A percentile compares a stretch with the other conserved stretches of the same genome.
phyloP scores from a whole-genome alignment of 2,329 filamentous ascomycete species.

The Bipolaris sorokiniana region DNA sequence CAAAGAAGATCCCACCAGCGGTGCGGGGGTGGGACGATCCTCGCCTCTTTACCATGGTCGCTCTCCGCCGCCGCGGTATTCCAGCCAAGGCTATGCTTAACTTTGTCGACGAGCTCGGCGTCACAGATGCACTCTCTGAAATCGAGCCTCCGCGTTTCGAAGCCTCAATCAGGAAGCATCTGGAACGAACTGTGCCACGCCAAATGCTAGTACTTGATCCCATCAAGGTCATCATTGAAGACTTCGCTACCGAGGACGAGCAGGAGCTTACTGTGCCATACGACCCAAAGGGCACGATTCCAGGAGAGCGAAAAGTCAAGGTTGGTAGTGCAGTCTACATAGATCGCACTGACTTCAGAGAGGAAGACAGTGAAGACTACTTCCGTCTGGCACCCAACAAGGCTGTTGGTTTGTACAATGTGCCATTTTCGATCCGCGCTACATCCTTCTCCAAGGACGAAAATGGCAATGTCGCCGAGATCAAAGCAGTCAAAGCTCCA shows the following conservation, averaged over 20 bases:
- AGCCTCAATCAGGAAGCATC: conserved; percentile 80
- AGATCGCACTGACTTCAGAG: conserved; percentile 78
- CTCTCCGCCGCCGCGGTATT: conserved; percentile 80
- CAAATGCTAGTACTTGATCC: conserved; percentile 91
- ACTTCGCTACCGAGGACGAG: conserved; percentile 71
- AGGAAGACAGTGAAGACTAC: conserved; percentile 73
- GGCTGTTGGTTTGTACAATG: conserved; percentile 74
- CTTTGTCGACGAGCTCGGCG: conserved; percentile 89
- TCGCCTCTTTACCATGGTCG: conserved; percentile 84
- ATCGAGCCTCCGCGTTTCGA: conserved; percentile 87
- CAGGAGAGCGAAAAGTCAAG: conserved; percentile 63
- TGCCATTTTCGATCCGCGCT: conserved; percentile 72
- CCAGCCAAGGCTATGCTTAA: conserved; percentile 87
- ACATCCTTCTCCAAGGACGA: conserved; percentile 71
- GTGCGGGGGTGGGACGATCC: conserved; percentile 93
- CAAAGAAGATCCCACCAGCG: conserved; percentile 53
- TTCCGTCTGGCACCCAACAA: conserved; percentile 79
- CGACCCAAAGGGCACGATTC: conserved; percentile 72
- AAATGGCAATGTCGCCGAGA: conserved; percentile 68
- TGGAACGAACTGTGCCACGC: conserved; percentile 85
- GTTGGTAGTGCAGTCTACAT: conserved; percentile 85
- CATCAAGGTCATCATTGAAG: conserved; percentile 80
- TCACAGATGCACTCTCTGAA: conserved; percentile 79
- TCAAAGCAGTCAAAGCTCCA: conserved; percentile 71
- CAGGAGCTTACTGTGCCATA: conserved; percentile 76